Base-by-base conservation (phyloP, 2,329 filamentous ascomycete species). In the Basipetospora chlamydospora region DNA sequence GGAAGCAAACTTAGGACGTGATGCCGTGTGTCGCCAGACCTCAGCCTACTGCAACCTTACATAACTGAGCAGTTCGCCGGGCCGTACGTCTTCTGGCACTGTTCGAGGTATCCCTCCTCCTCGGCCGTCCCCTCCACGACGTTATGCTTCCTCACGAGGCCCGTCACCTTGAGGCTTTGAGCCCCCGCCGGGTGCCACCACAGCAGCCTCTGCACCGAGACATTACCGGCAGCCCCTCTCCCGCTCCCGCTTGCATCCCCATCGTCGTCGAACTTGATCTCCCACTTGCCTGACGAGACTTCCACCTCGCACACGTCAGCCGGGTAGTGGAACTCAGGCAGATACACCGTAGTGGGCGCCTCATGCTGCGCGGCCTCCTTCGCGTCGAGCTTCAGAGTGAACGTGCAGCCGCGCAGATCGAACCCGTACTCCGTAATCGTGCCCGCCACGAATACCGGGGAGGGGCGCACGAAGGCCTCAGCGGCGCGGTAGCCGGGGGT, bases 171-270 rank as follows among this genome's bases (percentile, higher is more conserved):
- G 38, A 98, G 66, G 33, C 63, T 76, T 58, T 96, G 88, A 46
- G 86, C 75, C 2, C 88, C 90, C 39, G 80, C 78, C 1, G 73
- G 74, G 58, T 98, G 87, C 87, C 88, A 95, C 90, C 90, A 98
- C 47, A 73, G 74, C 43, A 98, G 59, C 44, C 71, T 71, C 60
- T 95, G 88, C 41, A 85, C 63, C 46, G 74, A 61, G 5, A 73
- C 74, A n/a, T n/a, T n/a, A n/a, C n/a, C n/a, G n/a, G n/a, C n/a
- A n/a, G n/a, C n/a, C n/a, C n/a, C n/a, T n/a, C n/a, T n/a, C n/a
- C n/a, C n/a, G n/a, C n/a, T n/a, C n/a, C n/a, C n/a, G n/a, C n/a
- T n/a, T n/a, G n/a, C n/a, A n/a, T 0, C 73, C 74, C 42, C 81
- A 73, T 7, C 74, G 39, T 86, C 80, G 41, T 86, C 77, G 5